Conservation (phyloP, 2,329 filamentous ascomycete genomes). For the Neofusicoccum parvum region DNA sequence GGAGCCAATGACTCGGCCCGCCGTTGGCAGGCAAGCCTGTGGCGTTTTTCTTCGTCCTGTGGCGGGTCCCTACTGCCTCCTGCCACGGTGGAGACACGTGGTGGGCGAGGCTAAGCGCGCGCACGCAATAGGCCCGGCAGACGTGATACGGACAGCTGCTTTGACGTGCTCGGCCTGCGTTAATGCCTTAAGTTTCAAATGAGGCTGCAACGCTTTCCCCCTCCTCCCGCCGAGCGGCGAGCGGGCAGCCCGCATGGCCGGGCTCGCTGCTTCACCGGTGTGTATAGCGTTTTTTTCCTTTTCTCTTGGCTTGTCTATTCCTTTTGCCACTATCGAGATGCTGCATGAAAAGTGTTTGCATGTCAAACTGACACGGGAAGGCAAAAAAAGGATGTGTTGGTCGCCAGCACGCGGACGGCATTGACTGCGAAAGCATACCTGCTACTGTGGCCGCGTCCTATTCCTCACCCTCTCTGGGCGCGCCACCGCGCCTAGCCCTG, state of each 20-base stretch:
- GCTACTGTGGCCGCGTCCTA: background rate
- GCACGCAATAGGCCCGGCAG: background rate
- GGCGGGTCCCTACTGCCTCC: background rate
- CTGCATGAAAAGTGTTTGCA: conserved; percentile 11
- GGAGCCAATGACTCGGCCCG: background rate
- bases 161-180: background rate
- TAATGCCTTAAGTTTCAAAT: conserved; percentile 5
- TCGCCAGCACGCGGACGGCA: background rate
- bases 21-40: background rate
- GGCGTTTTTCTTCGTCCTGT: background rate
- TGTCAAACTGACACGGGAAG: background rate
- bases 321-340: background rate
- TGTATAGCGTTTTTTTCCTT: background rate
- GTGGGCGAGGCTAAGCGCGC: background rate
- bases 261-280: background rate
- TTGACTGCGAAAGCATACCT: background rate
- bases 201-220: background rate
- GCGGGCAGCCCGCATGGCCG: background rate
- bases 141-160: background rate
- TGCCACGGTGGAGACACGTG: background rate
- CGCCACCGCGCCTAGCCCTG: too few species aligned
- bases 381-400: background rate
- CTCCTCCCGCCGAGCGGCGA: background rate
- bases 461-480: too few species aligned
- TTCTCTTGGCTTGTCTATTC: background rate